Conservation (phyloP, 1,139 yeast genomes). For the Kurtzmaniella quercitrusa region DNA sequence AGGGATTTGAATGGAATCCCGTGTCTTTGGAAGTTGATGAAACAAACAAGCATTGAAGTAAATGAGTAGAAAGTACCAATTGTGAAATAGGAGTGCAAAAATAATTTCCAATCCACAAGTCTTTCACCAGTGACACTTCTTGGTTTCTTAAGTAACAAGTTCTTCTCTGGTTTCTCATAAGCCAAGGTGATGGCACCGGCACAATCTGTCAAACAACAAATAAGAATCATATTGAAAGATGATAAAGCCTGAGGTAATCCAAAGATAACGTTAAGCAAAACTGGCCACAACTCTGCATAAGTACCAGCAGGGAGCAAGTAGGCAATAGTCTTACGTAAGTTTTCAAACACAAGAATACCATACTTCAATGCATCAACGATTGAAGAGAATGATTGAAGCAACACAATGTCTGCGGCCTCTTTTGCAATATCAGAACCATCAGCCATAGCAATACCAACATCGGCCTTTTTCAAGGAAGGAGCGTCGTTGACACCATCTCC, state of each 20-base stretch:
- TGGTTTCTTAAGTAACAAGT: constrained; percentile 40
- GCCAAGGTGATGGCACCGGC: constrained; percentile 42
- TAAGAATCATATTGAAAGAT: constrained; percentile 49
- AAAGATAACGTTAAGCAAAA: constrained; percentile 42
- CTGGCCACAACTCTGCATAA: constrained; percentile 52
- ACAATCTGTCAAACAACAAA: constrained; percentile 47
- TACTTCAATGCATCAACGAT: constrained; percentile 44
- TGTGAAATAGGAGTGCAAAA: constrained; percentile 41
- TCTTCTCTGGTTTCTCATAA: constrained; percentile 42
- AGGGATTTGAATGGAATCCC: constrained; percentile 35
- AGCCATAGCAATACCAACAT: constrained; percentile 49
- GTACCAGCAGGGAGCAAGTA: constrained; percentile 54
- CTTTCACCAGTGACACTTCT: constrained; percentile 40
- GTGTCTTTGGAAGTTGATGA: constrained; percentile 34
- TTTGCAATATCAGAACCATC: constrained; percentile 55
- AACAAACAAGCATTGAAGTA: constrained; percentile 40
- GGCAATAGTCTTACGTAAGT: constrained; percentile 45
- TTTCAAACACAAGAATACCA: constrained; percentile 51
- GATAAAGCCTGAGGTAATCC: constrained; percentile 51
- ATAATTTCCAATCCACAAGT: constrained; percentile 37
- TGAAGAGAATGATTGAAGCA: constrained; percentile 40
- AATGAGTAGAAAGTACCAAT: constrained; percentile 42
- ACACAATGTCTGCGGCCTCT: constrained; percentile 51
- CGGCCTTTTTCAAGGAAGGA: constrained; percentile 48
- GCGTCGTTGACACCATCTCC: constrained; percentile 56